Conservation (phyloP, 208 protist genomes). For the Acanthamoeba divionensis region DNA sequence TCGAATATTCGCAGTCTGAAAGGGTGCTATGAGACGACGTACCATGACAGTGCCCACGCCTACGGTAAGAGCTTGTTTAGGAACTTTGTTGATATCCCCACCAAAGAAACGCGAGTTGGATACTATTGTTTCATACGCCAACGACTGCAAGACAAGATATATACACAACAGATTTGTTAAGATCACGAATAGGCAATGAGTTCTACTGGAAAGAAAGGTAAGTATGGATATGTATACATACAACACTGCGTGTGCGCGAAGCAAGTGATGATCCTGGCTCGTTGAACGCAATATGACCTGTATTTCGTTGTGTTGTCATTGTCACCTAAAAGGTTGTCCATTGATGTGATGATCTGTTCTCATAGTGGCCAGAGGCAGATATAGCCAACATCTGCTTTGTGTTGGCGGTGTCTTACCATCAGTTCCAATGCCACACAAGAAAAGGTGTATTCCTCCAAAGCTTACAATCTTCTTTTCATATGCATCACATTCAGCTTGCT, state of each 20-base stretch:
- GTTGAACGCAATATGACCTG: slow-evolving; percentile 94
- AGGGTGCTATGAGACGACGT: slow-evolving; percentile 57
- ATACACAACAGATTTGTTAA: not conserved
- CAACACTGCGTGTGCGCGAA: not conserved
- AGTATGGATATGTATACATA: not conserved
- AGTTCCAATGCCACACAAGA: slow-evolving; percentile 84
- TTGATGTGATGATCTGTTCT: too few species aligned
- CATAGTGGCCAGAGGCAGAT: too few species aligned
- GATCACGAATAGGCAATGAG: not conserved
- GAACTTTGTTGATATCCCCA: slow-evolving; percentile 87
- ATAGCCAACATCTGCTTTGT: too few species aligned
- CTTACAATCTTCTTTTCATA: slow-evolving; percentile 91
- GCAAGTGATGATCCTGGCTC: slow-evolving; percentile 87
- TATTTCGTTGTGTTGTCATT: slow-evolving; percentile 81
- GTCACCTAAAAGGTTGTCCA: too few species aligned
- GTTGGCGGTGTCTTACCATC: too few species aligned
- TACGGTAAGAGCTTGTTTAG: slow-evolving; percentile 92
- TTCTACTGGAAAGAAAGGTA: not conserved
- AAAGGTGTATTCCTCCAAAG: slow-evolving; percentile 90
- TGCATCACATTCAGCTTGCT: slow-evolving; percentile 83
- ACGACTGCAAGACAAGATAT: slow-evolving; percentile 77
- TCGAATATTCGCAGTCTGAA: not conserved
- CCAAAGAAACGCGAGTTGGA: slow-evolving; percentile 93
- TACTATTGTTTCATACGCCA: slow-evolving; percentile 91
- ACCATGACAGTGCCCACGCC: slow-evolving; percentile 91